Percentiles rank a stretch among this genome's conserved stretches.
Evolutionary conservation across 1,139 yeast species (phyloP).

Genomic region (Candida freyschussii): DNA sequence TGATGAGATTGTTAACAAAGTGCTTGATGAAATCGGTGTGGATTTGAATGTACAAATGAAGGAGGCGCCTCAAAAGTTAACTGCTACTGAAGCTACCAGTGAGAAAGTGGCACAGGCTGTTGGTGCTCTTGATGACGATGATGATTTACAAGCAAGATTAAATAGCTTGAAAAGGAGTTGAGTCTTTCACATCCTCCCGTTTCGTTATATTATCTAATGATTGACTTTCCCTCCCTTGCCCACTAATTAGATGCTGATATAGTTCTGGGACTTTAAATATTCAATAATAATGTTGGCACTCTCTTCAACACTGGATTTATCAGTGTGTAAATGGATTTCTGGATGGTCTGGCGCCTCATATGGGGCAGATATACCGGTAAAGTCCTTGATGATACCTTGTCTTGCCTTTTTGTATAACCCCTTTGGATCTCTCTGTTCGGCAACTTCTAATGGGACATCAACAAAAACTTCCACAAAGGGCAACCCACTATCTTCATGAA

Average conservation of each 20-base stretch:
- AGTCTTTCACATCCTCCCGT: background rate
- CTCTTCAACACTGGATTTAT: constrained; percentile 69
- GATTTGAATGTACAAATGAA: constrained; percentile 66
- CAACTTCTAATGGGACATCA: constrained; percentile 89
- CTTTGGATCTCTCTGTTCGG: constrained; percentile 95
- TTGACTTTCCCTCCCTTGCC: background rate
- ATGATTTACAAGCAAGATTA: constrained; percentile 84
- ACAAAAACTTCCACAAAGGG: constrained; percentile 89
- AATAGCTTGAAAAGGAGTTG: constrained; percentile 65
- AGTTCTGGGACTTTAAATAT: constrained; percentile 56
- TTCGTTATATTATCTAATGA: constrained; percentile 1
- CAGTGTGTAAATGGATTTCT: constrained; percentile 77
- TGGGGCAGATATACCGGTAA: constrained; percentile 94
- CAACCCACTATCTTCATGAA: constrained; percentile 68
- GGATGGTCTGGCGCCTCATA: constrained; percentile 87
- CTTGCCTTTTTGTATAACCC: constrained; percentile 95
- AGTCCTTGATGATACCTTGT: constrained; percentile 89
- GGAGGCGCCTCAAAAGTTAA: constrained; percentile 58
- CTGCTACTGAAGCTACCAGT: constrained; percentile 30
- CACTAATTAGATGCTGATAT: constrained; percentile 20
- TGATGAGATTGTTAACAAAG: constrained; percentile 88
- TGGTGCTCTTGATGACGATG: constrained; percentile 61
- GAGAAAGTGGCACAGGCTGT: constrained; percentile 48
- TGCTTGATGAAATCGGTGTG: constrained; percentile 92
- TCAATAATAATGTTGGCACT: constrained; percentile 69